These are phyloP conservation scores for Austroboletus niveus DNA, from an alignment of 1,284 basidiomycete genomes.

Conservation along the genomic window DNA sequence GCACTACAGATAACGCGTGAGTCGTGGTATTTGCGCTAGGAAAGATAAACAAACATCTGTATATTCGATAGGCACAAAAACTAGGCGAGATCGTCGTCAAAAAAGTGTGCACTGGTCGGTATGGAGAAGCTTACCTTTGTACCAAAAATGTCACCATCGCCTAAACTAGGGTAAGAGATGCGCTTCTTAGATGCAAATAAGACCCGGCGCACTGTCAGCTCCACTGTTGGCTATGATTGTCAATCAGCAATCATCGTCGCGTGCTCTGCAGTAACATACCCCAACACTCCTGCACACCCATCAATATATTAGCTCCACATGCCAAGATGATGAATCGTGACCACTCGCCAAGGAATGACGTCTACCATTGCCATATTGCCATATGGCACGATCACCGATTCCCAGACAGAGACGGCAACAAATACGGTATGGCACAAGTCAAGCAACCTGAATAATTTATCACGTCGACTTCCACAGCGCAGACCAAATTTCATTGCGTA, in stretches of 20 bases:
- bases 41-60: slow-evolving; percentile 18
- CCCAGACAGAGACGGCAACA: slow-evolving; percentile 23
- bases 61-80: slow-evolving; percentile 26
- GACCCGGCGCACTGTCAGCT: slow-evolving; percentile 14
- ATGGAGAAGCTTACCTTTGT: slow-evolving; percentile 11
- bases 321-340: not conserved
- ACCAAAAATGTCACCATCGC: slow-evolving; percentile 25
- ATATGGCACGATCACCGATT: slow-evolving; percentile 19
- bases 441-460: slow-evolving; percentile 11
- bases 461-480: not conserved
- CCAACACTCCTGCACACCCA: slow-evolving; percentile 21
- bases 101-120: no score
- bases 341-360: slow-evolving; percentile 25
- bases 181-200: not conserved
- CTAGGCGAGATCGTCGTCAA: slow-evolving; percentile 6
- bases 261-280: slow-evolving; percentile 8
- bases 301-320: not conserved
- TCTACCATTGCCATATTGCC: slow-evolving; percentile 12
- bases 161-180: slow-evolving; percentile 10
- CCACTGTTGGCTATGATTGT: slow-evolving; percentile 14
- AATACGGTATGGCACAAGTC: slow-evolving; percentile 25
- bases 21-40: not conserved
- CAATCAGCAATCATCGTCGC: not conserved
- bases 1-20: slow-evolving; percentile 12
- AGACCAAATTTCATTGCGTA: not conserved